Conservation (phyloP, 495 filamentous ascomycete species). For the Lasiosphaeria ovina region DNA sequence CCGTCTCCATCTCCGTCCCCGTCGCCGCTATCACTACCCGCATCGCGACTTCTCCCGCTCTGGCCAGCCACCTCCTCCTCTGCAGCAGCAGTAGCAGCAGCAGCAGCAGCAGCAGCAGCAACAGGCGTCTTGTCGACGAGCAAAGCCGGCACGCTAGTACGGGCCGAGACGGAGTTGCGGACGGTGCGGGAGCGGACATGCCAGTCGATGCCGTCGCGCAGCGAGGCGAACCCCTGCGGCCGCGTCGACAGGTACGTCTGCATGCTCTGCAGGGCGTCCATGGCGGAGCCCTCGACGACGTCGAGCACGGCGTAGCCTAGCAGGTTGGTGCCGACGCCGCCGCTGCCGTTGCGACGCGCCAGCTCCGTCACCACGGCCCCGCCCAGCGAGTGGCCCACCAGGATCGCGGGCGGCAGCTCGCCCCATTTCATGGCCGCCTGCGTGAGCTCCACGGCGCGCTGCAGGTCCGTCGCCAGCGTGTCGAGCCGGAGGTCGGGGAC, state of each 20-base stretch:
- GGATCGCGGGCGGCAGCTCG: constrained; percentile 66
- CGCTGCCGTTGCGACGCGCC: constrained; percentile 45
- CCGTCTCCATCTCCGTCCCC: constrained; percentile 3
- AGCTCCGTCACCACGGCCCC: constrained; percentile 87
- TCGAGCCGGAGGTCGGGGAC: constrained; percentile 61
- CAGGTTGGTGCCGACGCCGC: constrained; percentile 56
- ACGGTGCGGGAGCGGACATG: constrained; percentile 89
- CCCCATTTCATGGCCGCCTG: constrained; percentile 66
- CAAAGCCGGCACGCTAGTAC: constrained; percentile 83
- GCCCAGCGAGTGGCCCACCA: constrained; percentile 93
- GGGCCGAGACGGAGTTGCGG: constrained; percentile 74
- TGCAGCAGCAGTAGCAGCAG: not conserved
- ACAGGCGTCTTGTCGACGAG: constrained; percentile 44
- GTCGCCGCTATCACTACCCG: not conserved
- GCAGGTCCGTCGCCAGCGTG: constrained; percentile 70
- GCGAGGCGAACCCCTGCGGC: constrained; percentile 70
- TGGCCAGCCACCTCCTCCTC: constrained; percentile 3
- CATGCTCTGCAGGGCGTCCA: constrained; percentile 96
- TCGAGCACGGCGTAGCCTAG: constrained; percentile 91
- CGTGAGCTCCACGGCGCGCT: constrained; percentile 64
- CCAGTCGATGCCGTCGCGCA: constrained; percentile 87
- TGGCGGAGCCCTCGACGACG: constrained; percentile 82
- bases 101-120: not conserved
- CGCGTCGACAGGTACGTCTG: constrained; percentile 81
- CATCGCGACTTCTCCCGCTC: constrained; percentile 29